These are phyloP conservation scores for Cordyceps cateniannulata DNA, from an alignment of 2,329 filamentous ascomycete species.

Conservation along the genomic window DNA sequence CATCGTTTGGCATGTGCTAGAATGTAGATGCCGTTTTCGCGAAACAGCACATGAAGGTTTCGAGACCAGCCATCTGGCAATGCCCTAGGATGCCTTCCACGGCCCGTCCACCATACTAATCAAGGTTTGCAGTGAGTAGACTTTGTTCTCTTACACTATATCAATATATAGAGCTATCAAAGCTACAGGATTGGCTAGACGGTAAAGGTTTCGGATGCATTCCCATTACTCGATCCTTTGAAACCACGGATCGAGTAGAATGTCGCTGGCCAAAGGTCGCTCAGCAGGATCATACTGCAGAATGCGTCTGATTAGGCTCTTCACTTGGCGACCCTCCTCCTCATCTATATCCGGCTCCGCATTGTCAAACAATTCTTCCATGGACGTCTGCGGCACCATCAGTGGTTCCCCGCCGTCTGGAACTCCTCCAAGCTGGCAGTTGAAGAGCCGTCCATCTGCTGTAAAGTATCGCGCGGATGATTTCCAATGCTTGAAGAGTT, in stretches of 20 bases:
- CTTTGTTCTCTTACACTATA: too few relatives aligned
- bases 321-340: slow-evolving; percentile 20
- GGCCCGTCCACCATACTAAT: too few relatives aligned
- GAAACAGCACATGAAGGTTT: too few relatives aligned
- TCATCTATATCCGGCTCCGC: slow-evolving; percentile 19
- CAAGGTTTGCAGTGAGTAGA: too few relatives aligned
- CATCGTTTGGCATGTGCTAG: too few relatives aligned
- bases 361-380: slow-evolving; percentile 22
- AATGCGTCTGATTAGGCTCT: slow-evolving; percentile 23
- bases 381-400: slow-evolving; percentile 19
- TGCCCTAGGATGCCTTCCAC: too few relatives aligned
- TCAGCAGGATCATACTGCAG: slow-evolving; percentile 26
- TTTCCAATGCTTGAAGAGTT: not conserved
- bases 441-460: slow-evolving; percentile 20
- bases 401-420: slow-evolving; percentile 18
- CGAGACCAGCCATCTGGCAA: too few relatives aligned
- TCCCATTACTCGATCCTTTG: not conserved
- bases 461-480: slow-evolving; percentile 18
- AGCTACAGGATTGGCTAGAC: not conserved
- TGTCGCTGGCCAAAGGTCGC: slow-evolving; percentile 22
- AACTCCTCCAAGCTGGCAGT: slow-evolving; percentile 21
- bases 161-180: too few relatives aligned
- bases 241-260: slow-evolving; percentile 14
- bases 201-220: not conserved
- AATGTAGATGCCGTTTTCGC: too few relatives aligned